These are phyloP conservation scores for Steccherinum ochraceum DNA, from an alignment of 768 basidiomycete genomes.

Conservation along the genomic window DNA sequence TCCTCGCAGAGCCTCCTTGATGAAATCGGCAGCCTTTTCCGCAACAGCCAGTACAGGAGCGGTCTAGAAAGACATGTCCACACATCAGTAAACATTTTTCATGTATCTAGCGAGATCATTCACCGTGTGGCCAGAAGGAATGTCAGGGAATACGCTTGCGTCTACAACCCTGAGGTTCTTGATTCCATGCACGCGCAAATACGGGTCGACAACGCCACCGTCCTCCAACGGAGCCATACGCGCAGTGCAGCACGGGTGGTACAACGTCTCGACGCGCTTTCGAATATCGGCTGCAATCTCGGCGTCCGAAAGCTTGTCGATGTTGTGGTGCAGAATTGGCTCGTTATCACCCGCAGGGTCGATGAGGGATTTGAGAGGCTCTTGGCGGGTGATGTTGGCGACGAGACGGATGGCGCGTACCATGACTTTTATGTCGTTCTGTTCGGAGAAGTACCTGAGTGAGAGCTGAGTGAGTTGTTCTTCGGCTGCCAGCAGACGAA, in stretches of 20 bases:
- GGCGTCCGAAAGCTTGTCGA: conserved; percentile 26
- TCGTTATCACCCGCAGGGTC: conserved; percentile 23
- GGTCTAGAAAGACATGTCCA: conserved; percentile 3
- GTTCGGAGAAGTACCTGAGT: conserved; percentile 34
- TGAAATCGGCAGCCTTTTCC: conserved; percentile 13
- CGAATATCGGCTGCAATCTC: conserved; percentile 30
- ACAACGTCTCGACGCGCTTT: conserved; percentile 32
- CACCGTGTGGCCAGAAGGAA: conserved; percentile 41
- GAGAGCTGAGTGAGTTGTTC: neutral
- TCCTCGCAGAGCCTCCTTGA: conserved; percentile 2
- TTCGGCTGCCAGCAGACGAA: neutral
- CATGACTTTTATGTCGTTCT: conserved; percentile 33
- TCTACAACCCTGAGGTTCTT: conserved; percentile 39
- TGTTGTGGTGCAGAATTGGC: conserved; percentile 30
- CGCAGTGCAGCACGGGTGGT: conserved; percentile 38
- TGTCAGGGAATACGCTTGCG: conserved; percentile 37
- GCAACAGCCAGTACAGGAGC: conserved; percentile 12
- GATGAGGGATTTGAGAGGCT: conserved; percentile 32
- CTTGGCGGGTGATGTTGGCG: conserved; percentile 29
- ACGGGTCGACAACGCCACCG: conserved; percentile 38
- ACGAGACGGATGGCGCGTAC: conserved; percentile 35
- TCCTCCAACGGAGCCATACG: conserved; percentile 30
- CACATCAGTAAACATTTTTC: too few species aligned
- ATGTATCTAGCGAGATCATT: too few species aligned
- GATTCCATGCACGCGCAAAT: conserved; percentile 36